Evolutionary conservation across 202 grass and related monocot genomes (phyloP), one percentile per base, ranked within the genome.

Genomic region (Sporobolus alterniflorus): DNA sequence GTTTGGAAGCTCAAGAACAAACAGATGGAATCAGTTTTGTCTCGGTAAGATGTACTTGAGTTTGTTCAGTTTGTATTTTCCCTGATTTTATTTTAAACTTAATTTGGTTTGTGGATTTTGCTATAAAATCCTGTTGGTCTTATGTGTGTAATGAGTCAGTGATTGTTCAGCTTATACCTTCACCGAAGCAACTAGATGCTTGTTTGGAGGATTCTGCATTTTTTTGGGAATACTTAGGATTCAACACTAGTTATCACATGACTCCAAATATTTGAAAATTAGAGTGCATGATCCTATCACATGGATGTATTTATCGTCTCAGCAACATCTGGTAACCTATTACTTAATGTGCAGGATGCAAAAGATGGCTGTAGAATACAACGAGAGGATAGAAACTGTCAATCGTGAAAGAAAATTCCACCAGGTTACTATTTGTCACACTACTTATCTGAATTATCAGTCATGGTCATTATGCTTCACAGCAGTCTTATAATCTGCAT

Each of bases 371-470:
- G 60, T 88, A 59, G 96, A 96, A 77, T 92, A 92, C 87, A 91
- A 99, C 57, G 83, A 96, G 87, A 91, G 85, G 83, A 99, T 96
- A 79, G 96, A 99, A 87, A 78, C 77, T 41, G 96, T 99, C 40
- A 99, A 99, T 67, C 91, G 96, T 0, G 89, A 94, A 77, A 99
- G 96, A 65, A 99, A 99, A 63, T 96, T 99, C 55, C 96, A 99
- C 71, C 96, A 99, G 94, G 96, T 99, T 78, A 33, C 46, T 59
- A 39, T 52, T 32, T 0, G 4, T 76, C 31, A 3, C 34, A 8
- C 10, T 81, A 41, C 20, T 24, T 41, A 5, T 77, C 69, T 18
- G 82, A 51, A 61, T 66, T 74, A 33, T 82, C 55, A 34, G 31
- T 34, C 64, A 67, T 56, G 22, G 18, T 7, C n/a, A 11, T 10